These are phyloP conservation scores for Lasiodiplodia sp. DNA, from an alignment of 2,329 filamentous ascomycete species.

Conservation along the genomic window DNA sequence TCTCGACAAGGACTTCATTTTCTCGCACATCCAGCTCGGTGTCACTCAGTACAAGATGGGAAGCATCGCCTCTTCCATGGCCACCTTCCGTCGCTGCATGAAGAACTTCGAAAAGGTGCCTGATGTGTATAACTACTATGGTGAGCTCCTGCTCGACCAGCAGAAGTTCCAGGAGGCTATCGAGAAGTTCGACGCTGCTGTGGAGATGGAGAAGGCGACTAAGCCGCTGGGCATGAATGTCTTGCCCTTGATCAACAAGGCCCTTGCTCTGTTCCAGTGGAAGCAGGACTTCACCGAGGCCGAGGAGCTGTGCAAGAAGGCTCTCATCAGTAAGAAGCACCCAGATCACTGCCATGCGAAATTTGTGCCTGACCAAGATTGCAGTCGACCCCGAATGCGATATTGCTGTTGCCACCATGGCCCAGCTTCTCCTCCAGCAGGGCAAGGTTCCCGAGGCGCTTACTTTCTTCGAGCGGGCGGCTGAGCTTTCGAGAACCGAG, in stretches of 20 bases:
- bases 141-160: constrained; percentile 95
- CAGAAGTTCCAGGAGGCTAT: constrained; percentile 94
- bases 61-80: constrained; percentile 96
- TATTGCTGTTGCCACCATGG: constrained; percentile 98
- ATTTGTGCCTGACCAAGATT: constrained; percentile 10
- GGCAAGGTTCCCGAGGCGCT: constrained; percentile 95
- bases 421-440: constrained; percentile 94
- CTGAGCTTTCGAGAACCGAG: constrained; percentile 91
- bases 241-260: constrained; percentile 97
- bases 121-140: constrained; percentile 99
- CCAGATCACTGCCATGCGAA: background rate
- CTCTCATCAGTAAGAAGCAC: constrained; percentile 81
- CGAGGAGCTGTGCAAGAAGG: constrained; percentile 96
- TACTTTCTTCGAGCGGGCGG: constrained; percentile 95
- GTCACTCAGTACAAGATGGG: constrained; percentile 99
- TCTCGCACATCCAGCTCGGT: constrained; percentile 98
- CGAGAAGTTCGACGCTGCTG: constrained; percentile 97
- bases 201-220: constrained; percentile 95
- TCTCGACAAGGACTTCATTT: constrained; percentile 94
- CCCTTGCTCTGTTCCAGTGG: constrained; percentile 95
- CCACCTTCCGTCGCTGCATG: constrained; percentile 94
- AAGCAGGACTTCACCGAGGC: constrained; percentile 96
- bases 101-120: constrained; percentile 98
- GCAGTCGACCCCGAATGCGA: constrained; percentile 94
- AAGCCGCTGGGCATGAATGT: constrained; percentile 98